These are phyloP conservation scores for Colletotrichum brevisporum DNA, from an alignment of 2,329 filamentous ascomycete species.

Conservation along the genomic window DNA sequence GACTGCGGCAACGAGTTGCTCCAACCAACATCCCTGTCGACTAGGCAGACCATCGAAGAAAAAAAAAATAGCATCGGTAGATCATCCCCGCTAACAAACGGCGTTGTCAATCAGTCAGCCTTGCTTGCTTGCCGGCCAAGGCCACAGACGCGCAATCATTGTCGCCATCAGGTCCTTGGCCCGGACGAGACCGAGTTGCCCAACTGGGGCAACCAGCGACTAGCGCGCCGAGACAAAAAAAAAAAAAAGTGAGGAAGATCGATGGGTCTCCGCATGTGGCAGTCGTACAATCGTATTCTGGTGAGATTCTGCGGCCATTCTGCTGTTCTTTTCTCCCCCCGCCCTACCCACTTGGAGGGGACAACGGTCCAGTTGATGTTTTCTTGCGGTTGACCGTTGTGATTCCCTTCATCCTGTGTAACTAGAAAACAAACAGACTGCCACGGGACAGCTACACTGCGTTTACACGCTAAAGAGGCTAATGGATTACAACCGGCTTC, in stretches of 20 bases:
- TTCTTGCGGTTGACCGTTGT: too few relatives aligned
- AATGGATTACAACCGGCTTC: neutral
- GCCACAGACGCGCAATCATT: constrained; percentile 41
- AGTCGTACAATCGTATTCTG: constrained; percentile 1
- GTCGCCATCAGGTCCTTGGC: constrained; percentile 38
- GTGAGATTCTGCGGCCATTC: constrained; percentile 18
- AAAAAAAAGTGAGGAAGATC: constrained; percentile 3
- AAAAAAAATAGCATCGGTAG: neutral
- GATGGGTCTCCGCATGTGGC: constrained; percentile 5
- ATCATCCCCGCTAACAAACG: neutral
- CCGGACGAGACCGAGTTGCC: constrained; percentile 37
- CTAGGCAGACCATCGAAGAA: too few relatives aligned
- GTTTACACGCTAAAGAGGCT: too few relatives aligned
- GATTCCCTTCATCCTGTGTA: too few relatives aligned
- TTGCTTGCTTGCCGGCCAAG: constrained; percentile 36
- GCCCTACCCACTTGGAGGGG: constrained; percentile 25
- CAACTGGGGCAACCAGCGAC: constrained; percentile 19
- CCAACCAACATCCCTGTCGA: too few relatives aligned
- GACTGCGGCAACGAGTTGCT: too few relatives aligned
- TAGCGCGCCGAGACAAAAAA: constrained; percentile 20
- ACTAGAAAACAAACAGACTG: too few relatives aligned
- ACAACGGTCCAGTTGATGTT: neutral
- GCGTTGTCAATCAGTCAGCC: constrained; percentile 22
- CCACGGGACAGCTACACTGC: too few relatives aligned
- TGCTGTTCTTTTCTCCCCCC: constrained; percentile 28